Conservation (phyloP, 2,329 filamentous ascomycete genomes). For the Passalora sequoiae region DNA sequence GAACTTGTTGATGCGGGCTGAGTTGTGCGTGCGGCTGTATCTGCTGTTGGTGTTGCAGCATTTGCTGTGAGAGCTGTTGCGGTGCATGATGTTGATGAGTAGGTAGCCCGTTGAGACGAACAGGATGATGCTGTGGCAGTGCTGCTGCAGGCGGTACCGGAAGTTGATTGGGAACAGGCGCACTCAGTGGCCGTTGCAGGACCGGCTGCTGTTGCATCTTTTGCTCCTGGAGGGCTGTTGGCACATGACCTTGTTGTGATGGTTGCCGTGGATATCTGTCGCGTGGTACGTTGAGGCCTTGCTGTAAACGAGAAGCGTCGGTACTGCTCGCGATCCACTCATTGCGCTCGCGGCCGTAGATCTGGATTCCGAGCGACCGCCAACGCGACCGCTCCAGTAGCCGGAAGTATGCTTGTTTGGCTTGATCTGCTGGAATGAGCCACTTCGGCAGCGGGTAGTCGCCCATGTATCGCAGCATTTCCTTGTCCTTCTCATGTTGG, state of each 20-base stretch:
- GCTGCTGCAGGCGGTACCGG: no score
- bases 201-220: constrained; percentile 9
- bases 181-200: not conserved
- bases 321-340: constrained; percentile 2
- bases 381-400: constrained; percentile 26
- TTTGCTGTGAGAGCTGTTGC: not conserved
- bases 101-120: no score
- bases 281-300: constrained; percentile 1
- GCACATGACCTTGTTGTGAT: not conserved
- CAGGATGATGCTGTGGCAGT: no score
- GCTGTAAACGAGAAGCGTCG: not conserved
- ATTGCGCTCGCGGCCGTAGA: constrained; percentile 22
- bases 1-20: not conserved
- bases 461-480: constrained; percentile 28
- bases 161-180: no score
- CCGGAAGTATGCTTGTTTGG: constrained; percentile 20
- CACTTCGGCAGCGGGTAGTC: constrained; percentile 27
- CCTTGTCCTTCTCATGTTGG: constrained; percentile 26
- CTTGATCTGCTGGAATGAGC: constrained; percentile 24
- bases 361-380: constrained; percentile 24
- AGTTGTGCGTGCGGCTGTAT: constrained; percentile 2
- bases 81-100: not conserved
- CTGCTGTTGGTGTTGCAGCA: constrained; percentile 1
- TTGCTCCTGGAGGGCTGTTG: constrained; percentile 1
- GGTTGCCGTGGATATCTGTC: constrained; percentile 5